Percentiles rank a stretch among this genome's conserved stretches.
These are phyloP conservation scores for Fusarium torulosum DNA, from an alignment of 2,329 filamentous ascomycete species.

Conservation along the genomic window DNA sequence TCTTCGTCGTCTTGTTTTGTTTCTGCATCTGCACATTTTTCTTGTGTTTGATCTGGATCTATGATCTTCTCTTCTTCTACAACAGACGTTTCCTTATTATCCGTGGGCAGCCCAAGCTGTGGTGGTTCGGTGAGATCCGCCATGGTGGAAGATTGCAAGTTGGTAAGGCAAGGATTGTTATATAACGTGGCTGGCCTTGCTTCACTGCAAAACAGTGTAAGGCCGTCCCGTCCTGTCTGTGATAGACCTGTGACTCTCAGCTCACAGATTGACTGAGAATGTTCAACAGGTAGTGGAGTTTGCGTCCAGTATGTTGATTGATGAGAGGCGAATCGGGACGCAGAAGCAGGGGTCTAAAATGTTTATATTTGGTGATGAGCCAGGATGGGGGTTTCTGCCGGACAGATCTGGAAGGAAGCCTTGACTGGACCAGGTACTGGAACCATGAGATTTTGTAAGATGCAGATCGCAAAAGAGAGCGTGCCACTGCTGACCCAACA, in stretches of 20 bases:
- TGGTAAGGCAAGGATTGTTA: background rate
- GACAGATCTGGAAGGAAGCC: background rate
- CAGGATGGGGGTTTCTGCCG: background rate
- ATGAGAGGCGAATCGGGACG: conserved; percentile 16
- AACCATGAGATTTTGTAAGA: background rate
- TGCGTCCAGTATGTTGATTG: conserved; percentile 8
- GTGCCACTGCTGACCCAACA: background rate
- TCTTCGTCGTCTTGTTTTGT: background rate
- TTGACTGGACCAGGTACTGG: background rate
- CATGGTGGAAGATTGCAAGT: conserved; percentile 17
- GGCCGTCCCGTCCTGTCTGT: no score
- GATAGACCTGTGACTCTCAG: no score
- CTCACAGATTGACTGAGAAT: conserved; percentile 7
- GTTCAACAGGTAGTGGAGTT: conserved; percentile 20
- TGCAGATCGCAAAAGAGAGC: background rate
- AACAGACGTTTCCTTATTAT: conserved; percentile 5
- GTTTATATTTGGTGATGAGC: conserved; percentile 1
- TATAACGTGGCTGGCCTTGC: background rate
- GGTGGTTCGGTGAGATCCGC: conserved; percentile 19
- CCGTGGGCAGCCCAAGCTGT: conserved; percentile 10
- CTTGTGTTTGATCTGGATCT: conserved; percentile 19
- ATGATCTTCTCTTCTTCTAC: conserved; percentile 8
- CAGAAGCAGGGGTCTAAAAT: conserved; percentile 27
- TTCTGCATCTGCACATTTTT: background rate
- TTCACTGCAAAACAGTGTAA: background rate